These are phyloP conservation scores for Colletotrichum australisinense DNA, from an alignment of 2,329 filamentous ascomycete genomes.

Conservation along the genomic window DNA sequence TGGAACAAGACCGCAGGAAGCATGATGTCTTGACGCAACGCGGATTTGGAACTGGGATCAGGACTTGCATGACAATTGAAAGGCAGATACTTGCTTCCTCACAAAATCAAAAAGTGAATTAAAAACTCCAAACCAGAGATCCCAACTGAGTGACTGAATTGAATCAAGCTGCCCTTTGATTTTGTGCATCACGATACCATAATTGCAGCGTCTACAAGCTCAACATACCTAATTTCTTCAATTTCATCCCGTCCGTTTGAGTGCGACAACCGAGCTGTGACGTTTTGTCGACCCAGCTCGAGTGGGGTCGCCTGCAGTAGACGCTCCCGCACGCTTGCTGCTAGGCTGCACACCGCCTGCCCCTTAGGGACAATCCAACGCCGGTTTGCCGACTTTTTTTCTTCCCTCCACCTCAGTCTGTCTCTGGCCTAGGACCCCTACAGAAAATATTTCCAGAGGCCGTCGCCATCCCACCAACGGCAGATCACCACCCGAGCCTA, in stretches of 20 bases:
- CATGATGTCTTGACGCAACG: slow-evolving; percentile 29
- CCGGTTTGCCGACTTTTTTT: slow-evolving; percentile 21
- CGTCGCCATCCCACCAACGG: slow-evolving; percentile 15
- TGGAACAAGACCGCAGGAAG: slow-evolving; percentile 17
- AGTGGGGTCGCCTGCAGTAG: not conserved
- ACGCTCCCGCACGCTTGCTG: not conserved
- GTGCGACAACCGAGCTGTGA: slow-evolving; percentile 1
- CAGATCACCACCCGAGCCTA: not conserved
- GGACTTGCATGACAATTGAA: slow-evolving; percentile 29
- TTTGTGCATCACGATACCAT: not conserved
- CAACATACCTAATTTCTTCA: not conserved
- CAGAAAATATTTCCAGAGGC: slow-evolving; percentile 38
- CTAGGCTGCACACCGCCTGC: slow-evolving; percentile 20
- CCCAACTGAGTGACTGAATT: not conserved
- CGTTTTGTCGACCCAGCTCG: slow-evolving; percentile 7
- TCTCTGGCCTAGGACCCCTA: slow-evolving; percentile 1
- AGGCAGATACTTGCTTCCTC: slow-evolving; percentile 23
- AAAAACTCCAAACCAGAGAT: not conserved
- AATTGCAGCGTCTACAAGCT: not conserved
- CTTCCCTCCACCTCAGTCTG: not conserved
- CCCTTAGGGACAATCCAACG: slow-evolving; percentile 10
- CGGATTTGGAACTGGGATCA: slow-evolving; percentile 32
- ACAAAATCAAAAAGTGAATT: slow-evolving; percentile 33
- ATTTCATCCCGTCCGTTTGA: not conserved
- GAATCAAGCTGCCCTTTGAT: not conserved